phyloP scores from a whole-genome alignment of 2,329 filamentous ascomycete genomes.

The Parafenestella ontariensis region DNA sequence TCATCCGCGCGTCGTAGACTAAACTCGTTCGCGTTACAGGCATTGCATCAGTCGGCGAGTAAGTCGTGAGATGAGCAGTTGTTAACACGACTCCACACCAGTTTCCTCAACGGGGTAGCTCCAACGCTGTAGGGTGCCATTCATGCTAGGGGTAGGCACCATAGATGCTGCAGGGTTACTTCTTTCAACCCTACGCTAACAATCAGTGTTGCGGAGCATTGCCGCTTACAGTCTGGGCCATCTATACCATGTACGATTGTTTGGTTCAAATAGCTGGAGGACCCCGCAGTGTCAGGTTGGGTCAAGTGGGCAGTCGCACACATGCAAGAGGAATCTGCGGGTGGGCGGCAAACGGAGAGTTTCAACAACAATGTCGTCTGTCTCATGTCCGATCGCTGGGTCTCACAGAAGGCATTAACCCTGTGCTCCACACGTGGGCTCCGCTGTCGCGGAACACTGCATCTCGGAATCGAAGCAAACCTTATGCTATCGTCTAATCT shows the following conservation, averaged over 20 bases:
- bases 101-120: neutral
- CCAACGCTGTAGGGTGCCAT: neutral
- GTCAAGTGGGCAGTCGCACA: conserved; percentile 5
- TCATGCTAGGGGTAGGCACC: neutral
- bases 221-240: neutral
- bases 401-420: conserved; percentile 17
- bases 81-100: neutral
- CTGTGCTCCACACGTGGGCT: conserved; percentile 24
- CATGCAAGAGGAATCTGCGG: conserved; percentile 7
- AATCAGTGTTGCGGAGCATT: neutral
- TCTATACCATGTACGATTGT: neutral
- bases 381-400: conserved; percentile 21
- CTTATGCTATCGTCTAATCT: conserved; percentile 10
- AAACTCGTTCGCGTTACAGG: neutral
- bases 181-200: neutral
- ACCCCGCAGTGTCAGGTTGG: conserved; percentile 7
- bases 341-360: conserved; percentile 16
- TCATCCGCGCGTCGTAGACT: too few species aligned
- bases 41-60: neutral
- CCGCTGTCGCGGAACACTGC: conserved; percentile 16
- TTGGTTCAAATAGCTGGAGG: conserved; percentile 2
- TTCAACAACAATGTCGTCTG: conserved; percentile 13
- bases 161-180: neutral
- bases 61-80: neutral
- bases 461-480: conserved; percentile 6